Conservation (phyloP, 257 asterid species). For the Oldenlandia corymbosa region DNA sequence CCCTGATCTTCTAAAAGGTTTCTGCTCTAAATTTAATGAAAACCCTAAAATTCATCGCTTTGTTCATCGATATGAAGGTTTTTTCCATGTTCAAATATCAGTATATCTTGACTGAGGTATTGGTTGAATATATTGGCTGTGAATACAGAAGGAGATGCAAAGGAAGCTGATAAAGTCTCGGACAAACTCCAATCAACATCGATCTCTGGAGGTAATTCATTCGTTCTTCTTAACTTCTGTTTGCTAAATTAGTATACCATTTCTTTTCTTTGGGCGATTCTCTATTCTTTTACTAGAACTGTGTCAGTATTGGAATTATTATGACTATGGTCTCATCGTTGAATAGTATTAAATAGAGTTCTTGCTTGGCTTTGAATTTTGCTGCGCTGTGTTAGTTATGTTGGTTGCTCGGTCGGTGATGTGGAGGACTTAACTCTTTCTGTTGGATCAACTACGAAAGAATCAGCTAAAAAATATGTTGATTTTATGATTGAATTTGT, state of each 20-base stretch:
- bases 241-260: not conserved
- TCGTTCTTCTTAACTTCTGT: not conserved
- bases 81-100: not conserved
- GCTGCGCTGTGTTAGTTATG: not conserved
- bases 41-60: slow-evolving; percentile 19
- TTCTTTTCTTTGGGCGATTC: not conserved
- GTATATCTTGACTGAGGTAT: not conserved
- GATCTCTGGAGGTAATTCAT: slow-evolving; percentile 47
- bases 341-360: not conserved
- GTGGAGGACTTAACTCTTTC: too few species aligned
- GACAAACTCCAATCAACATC: slow-evolving; percentile 84
- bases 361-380: not conserved
- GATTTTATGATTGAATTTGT: too few species aligned
- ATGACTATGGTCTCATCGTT: not conserved
- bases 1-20: slow-evolving; percentile 87
- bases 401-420: not conserved
- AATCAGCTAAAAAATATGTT: too few species aligned
- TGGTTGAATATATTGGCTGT: slow-evolving; percentile 3
- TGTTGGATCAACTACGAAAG: too few species aligned
- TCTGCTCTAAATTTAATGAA: not conserved
- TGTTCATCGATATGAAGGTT: not conserved
- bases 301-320: too few species aligned
- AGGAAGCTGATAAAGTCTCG: slow-evolving; percentile 62
- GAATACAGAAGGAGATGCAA: slow-evolving; percentile 46
- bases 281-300: not conserved